These are phyloP conservation scores for Hapsidospora chrysogenum DNA, from an alignment of 495 filamentous ascomycete genomes.

Conservation along the genomic window DNA sequence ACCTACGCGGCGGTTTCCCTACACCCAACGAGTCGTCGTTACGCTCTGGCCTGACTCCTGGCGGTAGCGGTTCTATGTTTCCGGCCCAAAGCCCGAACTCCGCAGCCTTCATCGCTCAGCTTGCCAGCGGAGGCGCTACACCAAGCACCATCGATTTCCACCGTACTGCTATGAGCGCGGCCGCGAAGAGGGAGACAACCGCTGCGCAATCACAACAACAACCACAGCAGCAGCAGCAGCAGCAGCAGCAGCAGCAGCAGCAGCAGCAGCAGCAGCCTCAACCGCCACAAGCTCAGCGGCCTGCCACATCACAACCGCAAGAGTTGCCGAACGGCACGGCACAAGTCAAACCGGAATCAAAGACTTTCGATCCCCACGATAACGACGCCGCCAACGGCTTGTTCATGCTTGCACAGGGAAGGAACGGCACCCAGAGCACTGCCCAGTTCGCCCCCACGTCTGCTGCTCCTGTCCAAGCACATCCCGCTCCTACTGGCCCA, in stretches of 20 bases:
- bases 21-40: conserved; percentile 96
- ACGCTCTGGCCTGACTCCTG: conserved; percentile 81
- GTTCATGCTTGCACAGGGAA: conserved; percentile 66
- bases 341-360: conserved; percentile 22
- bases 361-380: conserved; percentile 64
- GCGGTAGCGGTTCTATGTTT: conserved; percentile 96
- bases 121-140: conserved; percentile 69
- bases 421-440: conserved; percentile 32
- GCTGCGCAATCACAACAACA: conserved; percentile 30
- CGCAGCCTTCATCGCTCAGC: conserved; percentile 58
- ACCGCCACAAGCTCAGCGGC: conserved; percentile 15
- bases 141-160: conserved; percentile 90
- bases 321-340: conserved; percentile 23
- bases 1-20: conserved; percentile 70
- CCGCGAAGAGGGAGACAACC: conserved; percentile 41
- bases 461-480: conserved; percentile 18
- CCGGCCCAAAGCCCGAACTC: conserved; percentile 79
- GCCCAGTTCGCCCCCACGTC: conserved; percentile 1
- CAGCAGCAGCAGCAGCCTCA: conserved; percentile 35
- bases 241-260: conserved; percentile 27
- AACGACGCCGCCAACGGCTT: conserved; percentile 93
- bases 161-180: conserved; percentile 71
- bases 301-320: conserved; percentile 30
- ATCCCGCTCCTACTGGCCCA: conserved; percentile 12
- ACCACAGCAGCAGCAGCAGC: conserved; percentile 32